phyloP scores from a whole-genome alignment of 139 green algal genomes.

The Chlorella sorokiniana region DNA sequence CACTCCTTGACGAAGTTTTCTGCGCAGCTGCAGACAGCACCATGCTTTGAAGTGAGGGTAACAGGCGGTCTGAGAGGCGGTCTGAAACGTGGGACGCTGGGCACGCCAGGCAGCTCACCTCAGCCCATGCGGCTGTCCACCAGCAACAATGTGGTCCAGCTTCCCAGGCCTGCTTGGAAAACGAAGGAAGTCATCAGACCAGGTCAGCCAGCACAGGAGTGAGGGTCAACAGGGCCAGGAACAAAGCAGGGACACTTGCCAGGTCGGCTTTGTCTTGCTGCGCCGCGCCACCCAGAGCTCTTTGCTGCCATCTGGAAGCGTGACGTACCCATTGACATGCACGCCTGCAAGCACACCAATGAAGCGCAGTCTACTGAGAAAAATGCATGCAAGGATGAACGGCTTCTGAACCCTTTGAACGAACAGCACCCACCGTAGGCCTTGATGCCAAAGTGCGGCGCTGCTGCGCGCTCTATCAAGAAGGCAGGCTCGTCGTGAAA shows the following conservation, averaged over 20 bases:
- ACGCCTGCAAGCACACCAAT: conserved; percentile 58
- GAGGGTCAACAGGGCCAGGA: not conserved
- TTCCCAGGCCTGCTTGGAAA: conserved; percentile 63
- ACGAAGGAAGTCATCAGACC: not conserved
- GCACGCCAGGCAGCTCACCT: not conserved
- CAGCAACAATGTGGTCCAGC: conserved; percentile 95
- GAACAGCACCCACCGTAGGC: conserved; percentile 40
- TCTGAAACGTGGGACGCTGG: no score
- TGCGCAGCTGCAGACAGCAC: conserved; percentile 29
- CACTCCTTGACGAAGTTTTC: conserved; percentile 97
- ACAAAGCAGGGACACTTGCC: conserved; percentile 18
- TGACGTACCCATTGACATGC: conserved; percentile 91
- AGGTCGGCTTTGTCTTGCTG: conserved; percentile 84
- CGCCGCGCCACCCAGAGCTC: conserved; percentile 90
- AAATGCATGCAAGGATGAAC: not conserved
- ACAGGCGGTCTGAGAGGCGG: no score
- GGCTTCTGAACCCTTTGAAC: not conserved
- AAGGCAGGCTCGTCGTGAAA: conserved; percentile 72
- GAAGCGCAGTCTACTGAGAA: not conserved
- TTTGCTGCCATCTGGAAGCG: conserved; percentile 48
- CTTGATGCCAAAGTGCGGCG: conserved; percentile 87
- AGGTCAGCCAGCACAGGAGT: not conserved
- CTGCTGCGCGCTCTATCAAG: conserved; percentile 88
- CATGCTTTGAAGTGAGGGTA: not conserved
- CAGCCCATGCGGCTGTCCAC: conserved; percentile 71